These are phyloP conservation scores for Mycena belliarum DNA, from an alignment of 768 basidiomycete species.

Conservation along the genomic window DNA sequence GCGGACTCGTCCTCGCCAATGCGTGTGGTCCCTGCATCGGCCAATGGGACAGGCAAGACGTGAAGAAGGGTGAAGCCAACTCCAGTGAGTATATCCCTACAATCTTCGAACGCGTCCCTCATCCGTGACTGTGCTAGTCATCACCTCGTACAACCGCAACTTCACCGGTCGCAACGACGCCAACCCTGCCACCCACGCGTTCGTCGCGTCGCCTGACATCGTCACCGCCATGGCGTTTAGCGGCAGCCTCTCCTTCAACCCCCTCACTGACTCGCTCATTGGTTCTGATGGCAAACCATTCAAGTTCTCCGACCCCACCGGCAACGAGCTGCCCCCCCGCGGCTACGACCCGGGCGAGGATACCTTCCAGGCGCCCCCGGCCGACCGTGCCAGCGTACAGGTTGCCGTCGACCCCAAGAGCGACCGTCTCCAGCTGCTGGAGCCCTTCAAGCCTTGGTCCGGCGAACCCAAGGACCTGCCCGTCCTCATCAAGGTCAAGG, in stretches of 20 bases:
- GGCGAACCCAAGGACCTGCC: slow-evolving; percentile 90
- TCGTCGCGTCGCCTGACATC: slow-evolving; percentile 91
- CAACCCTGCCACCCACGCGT: slow-evolving; percentile 97
- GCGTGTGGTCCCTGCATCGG: slow-evolving; percentile 99
- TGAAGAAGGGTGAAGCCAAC: slow-evolving; percentile 95
- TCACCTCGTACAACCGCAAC: slow-evolving; percentile 99
- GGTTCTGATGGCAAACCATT: slow-evolving; percentile 94
- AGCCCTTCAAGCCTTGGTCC: slow-evolving; percentile 90
- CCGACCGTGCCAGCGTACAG: slow-evolving; percentile 76
- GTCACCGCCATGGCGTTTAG: slow-evolving; percentile 97
- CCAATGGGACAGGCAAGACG: slow-evolving; percentile 97
- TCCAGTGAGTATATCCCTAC: slow-evolving; percentile 64
- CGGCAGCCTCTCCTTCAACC: slow-evolving; percentile 95
- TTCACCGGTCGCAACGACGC: slow-evolving; percentile 99
- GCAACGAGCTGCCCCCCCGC: slow-evolving; percentile 89
- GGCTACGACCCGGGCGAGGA: slow-evolving; percentile 97
- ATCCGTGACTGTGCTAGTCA: slow-evolving; percentile 52
- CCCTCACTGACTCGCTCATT: slow-evolving; percentile 83
- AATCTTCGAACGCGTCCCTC: neutral
- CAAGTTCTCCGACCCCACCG: slow-evolving; percentile 92
- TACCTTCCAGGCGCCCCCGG: slow-evolving; percentile 95
- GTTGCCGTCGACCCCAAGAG: slow-evolving; percentile 83
- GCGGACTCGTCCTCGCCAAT: slow-evolving; percentile 94
- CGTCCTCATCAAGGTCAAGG: slow-evolving; percentile 95
- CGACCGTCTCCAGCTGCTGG: slow-evolving; percentile 77